These are phyloP conservation scores for Epichloe brachyelytri DNA, from an alignment of 2,329 filamentous ascomycete species.

Conservation along the genomic window DNA sequence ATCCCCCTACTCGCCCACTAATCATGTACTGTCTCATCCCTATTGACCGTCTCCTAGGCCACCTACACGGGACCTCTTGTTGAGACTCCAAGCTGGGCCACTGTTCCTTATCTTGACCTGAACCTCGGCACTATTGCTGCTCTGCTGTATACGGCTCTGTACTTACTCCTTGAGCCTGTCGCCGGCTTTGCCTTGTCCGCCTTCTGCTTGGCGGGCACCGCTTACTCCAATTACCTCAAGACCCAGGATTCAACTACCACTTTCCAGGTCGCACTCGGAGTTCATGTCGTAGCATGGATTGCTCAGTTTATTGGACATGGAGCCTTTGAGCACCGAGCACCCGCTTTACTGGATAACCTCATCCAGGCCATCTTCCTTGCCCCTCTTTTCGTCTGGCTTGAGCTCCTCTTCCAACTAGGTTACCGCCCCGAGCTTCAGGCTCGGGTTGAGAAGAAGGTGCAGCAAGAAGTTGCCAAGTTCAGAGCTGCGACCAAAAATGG, in stretches of 20 bases:
- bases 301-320: conserved; percentile 88
- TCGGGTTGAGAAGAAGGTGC: conserved; percentile 64
- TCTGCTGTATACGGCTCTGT: conserved; percentile 62
- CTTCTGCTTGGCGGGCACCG: conserved; percentile 63
- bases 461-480: conserved; percentile 66
- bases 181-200: conserved; percentile 68
- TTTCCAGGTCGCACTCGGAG: conserved; percentile 45
- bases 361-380: conserved; percentile 86
- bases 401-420: conserved; percentile 78
- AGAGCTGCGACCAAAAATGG: conserved; percentile 41
- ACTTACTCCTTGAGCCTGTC: conserved; percentile 86
- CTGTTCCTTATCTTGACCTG: conserved; percentile 51
- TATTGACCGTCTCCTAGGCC: conserved; percentile 27
- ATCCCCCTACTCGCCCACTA: not conserved
- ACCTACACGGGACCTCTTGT: conserved; percentile 52
- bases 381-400: conserved; percentile 94
- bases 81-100: conserved; percentile 52
- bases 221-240: conserved; percentile 62
- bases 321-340: conserved; percentile 74
- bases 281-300: conserved; percentile 70
- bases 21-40: not conserved
- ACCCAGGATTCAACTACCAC: conserved; percentile 36
- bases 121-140: conserved; percentile 54
- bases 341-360: conserved; percentile 81
- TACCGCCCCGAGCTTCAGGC: conserved; percentile 80